A percentile compares a stretch with the other conserved stretches of the same genome.
Conservation (phyloP, 179 eudicot genomes). For the Camellia oleifera region DNA sequence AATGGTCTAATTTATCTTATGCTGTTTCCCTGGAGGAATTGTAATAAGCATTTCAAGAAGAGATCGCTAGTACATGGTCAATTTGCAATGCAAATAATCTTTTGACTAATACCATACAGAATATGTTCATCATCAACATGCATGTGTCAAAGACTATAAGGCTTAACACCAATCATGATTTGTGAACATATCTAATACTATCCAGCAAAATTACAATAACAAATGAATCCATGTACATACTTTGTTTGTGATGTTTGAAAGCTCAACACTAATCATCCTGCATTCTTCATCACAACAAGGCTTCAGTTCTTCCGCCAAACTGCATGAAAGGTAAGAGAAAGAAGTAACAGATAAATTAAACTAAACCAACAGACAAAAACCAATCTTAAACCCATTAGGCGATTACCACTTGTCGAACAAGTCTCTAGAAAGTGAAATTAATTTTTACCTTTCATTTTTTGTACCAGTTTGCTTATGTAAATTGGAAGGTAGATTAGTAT, state of each 20-base stretch:
- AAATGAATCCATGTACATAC: constrained; percentile 3
- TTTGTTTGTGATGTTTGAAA: constrained; percentile 6
- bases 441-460: background rate
- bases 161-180: background rate
- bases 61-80: background rate
- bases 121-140: background rate
- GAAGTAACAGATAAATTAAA: background rate
- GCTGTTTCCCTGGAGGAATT: background rate
- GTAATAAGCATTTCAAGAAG: background rate
- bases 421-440: background rate
- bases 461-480: background rate
- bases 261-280: background rate
- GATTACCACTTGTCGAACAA: too few relatives aligned
- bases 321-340: background rate
- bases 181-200: too few relatives aligned
- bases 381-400: background rate
- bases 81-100: background rate
- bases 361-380: background rate
- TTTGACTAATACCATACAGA: background rate
- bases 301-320: background rate
- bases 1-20: background rate
- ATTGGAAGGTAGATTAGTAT: background rate
- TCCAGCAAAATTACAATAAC: background rate
- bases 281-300: background rate
- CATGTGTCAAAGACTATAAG: background rate